Percentiles rank a stretch among this genome's conserved stretches.
Evolutionary conservation across 306 rosid species (phyloP).

Genomic region (Sesbania bispinosa): DNA sequence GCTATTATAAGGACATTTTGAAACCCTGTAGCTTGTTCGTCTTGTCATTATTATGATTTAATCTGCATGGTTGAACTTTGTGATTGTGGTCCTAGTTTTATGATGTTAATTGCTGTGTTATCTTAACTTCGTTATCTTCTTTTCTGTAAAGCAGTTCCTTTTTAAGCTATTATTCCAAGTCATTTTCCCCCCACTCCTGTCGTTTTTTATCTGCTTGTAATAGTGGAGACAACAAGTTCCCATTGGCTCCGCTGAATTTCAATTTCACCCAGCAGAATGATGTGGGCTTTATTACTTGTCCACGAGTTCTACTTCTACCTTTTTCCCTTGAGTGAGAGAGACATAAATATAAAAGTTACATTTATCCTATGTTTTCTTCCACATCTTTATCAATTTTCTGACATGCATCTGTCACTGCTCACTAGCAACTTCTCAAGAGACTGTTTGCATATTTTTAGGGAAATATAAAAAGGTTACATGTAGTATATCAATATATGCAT

Average conservation of each 20-base stretch:
- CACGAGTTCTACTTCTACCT: not conserved
- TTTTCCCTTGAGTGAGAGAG: not conserved
- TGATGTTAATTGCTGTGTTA: slow-evolving; percentile 10
- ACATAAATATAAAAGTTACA: not conserved
- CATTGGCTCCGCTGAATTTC: slow-evolving; percentile 13
- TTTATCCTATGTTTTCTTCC: not conserved
- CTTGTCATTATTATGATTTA: not conserved
- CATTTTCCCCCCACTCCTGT: slow-evolving; percentile 8
- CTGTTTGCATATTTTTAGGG: too few species aligned
- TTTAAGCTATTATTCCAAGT: slow-evolving; percentile 7
- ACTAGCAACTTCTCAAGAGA: not conserved
- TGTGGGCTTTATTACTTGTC: not conserved
- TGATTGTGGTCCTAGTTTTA: slow-evolving; percentile 28
- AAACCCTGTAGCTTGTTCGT: not conserved
- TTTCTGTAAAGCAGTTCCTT: not conserved
- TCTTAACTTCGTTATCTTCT: slow-evolving; percentile 7
- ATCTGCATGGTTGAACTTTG: slow-evolving; percentile 24
- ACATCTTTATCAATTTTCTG: not conserved
- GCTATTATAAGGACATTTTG: slow-evolving; percentile 15
- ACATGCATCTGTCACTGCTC: not conserved
- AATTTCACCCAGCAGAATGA: not conserved
- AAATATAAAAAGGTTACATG: too few species aligned
- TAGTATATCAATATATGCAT: too few species aligned
- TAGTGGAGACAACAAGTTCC: slow-evolving; percentile 23
- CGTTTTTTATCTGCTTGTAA: slow-evolving; percentile 14